phyloP scores from a whole-genome alignment of 2,329 filamentous ascomycete species.

The Sclerotinia nivalis region DNA sequence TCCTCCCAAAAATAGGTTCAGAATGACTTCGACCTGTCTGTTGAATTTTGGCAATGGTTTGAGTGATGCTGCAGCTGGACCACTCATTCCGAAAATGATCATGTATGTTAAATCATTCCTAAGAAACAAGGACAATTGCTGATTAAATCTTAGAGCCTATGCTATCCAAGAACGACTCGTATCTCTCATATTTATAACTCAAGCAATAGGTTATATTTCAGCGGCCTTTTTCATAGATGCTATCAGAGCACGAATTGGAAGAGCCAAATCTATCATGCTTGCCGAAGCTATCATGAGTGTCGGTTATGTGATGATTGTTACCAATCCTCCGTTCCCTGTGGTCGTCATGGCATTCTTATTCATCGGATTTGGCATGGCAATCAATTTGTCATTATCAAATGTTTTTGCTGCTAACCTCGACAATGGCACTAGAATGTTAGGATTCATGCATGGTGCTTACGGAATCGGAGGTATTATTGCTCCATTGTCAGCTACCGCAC shows the following conservation, averaged over 20 bases:
- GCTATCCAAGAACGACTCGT: conserved; percentile 50
- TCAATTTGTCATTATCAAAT: conserved; percentile 59
- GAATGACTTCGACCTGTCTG: conserved; percentile 63
- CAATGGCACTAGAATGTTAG: conserved; percentile 57
- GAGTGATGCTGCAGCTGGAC: conserved; percentile 74
- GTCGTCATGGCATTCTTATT: conserved; percentile 70
- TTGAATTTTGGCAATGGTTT: conserved; percentile 70
- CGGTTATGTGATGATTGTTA: conserved; percentile 66
- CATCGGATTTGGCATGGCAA: conserved; percentile 59
- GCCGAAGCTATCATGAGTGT: conserved; percentile 56
- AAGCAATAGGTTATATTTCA: conserved; percentile 73
- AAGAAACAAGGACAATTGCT: background rate
- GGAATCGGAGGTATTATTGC: conserved; percentile 64
- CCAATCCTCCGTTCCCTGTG: conserved; percentile 67
- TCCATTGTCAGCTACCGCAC: conserved; percentile 72
- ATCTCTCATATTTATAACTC: conserved; percentile 78
- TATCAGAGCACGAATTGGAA: conserved; percentile 62
- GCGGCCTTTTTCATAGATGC: conserved; percentile 69
- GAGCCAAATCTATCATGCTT: conserved; percentile 62
- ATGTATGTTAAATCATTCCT: conserved; percentile 43
- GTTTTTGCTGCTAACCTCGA: conserved; percentile 58
- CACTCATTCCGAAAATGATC: conserved; percentile 80
- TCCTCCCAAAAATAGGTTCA: conserved; percentile 68
- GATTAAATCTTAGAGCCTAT: conserved; percentile 1
- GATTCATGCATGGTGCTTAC: conserved; percentile 66